These are phyloP conservation scores for Trichomonas vaginalis DNA, from an alignment of 208 protist species.

Conservation along the genomic window DNA sequence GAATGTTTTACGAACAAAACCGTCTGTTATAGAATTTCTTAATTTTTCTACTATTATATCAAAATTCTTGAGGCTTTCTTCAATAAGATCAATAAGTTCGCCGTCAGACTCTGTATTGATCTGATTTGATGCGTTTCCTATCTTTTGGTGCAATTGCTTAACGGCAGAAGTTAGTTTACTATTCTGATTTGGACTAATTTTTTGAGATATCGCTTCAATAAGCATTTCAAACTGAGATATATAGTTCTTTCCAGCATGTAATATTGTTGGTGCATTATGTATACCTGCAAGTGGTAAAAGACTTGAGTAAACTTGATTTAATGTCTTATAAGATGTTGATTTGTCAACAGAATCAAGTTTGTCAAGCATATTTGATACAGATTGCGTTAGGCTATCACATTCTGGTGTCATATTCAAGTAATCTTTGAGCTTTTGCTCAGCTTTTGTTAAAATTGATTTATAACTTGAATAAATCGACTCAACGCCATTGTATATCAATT, in stretches of 20 bases:
- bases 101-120: neutral
- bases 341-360: neutral
- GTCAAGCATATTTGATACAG: neutral
- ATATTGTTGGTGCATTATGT: neutral
- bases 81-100: neutral
- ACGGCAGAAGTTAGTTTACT: neutral
- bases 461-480: neutral
- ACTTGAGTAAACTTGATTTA: neutral
- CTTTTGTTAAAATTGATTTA: neutral
- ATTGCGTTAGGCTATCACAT: neutral
- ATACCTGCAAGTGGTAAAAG: neutral
- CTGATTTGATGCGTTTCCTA: neutral
- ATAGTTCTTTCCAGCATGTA: neutral
- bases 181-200: neutral
- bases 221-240: neutral
- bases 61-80: neutral
- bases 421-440: neutral
- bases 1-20: neutral
- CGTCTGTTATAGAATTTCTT: neutral
- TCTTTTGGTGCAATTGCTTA: neutral
- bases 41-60: neutral
- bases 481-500: neutral
- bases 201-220: neutral
- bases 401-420: neutral
- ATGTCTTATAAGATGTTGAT: neutral